These are phyloP conservation scores for Cyberlindnera bimundalis DNA, from an alignment of 805 yeast genomes.

Conservation along the genomic window DNA sequence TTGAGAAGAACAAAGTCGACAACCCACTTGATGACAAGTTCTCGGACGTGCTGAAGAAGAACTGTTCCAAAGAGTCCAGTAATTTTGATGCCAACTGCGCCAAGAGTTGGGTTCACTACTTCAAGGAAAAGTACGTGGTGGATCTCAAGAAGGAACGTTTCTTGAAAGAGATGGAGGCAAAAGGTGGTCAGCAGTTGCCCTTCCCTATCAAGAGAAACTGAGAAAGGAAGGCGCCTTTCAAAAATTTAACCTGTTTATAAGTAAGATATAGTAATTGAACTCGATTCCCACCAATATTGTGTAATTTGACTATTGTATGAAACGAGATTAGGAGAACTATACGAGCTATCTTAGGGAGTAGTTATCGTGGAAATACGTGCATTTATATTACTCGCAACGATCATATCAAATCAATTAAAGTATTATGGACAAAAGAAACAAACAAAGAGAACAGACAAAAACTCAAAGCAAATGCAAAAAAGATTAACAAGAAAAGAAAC, in stretches of 20 bases:
- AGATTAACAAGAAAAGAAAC: too few species aligned
- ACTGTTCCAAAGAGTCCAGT: slow-evolving; percentile 56
- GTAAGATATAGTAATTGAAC: too few species aligned
- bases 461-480: neutral
- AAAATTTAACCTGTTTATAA: too few species aligned
- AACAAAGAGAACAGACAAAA: neutral
- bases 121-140: slow-evolving; percentile 83
- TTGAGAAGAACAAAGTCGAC: slow-evolving; percentile 61
- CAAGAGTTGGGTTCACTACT: slow-evolving; percentile 83
- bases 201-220: slow-evolving; percentile 24
- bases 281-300: too few species aligned
- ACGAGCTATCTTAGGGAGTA: too few species aligned
- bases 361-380: too few species aligned
- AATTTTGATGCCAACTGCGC: slow-evolving; percentile 75
- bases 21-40: slow-evolving; percentile 62
- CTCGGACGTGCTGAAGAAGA: slow-evolving; percentile 42
- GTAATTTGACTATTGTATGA: too few species aligned
- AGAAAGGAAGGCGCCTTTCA: too few species aligned
- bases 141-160: slow-evolving; percentile 69
- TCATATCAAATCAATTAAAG: neutral
- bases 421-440: neutral
- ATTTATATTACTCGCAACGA: neutral
- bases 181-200: slow-evolving; percentile 43
- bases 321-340: too few species aligned
- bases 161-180: slow-evolving; percentile 65